Evolutionary conservation across 192 early-diverging fungal species (phyloP).

Genomic region (Rhizoclosmatium globosum): DNA sequence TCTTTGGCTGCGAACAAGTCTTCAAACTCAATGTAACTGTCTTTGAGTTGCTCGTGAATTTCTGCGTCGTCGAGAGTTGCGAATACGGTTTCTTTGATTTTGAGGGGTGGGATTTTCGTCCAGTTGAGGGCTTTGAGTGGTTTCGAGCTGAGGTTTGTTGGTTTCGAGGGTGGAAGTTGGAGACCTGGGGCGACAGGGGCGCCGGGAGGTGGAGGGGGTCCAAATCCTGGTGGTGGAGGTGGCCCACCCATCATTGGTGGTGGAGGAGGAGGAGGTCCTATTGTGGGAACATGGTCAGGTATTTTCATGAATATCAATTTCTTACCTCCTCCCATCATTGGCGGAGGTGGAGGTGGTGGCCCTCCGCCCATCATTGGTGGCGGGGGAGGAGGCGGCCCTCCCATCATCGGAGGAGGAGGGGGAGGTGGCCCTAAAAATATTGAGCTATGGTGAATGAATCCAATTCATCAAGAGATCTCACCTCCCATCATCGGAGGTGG

Average conservation of each 20-base stretch:
- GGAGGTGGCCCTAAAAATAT: conserved; percentile 32
- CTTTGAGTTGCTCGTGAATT: conserved; percentile 47
- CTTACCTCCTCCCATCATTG: conserved; percentile 10
- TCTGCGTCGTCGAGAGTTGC: conserved; percentile 52
- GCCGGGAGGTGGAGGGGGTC: conserved; percentile 36
- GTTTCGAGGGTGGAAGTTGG: conserved; percentile 44
- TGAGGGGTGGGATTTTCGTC: conserved; percentile 59
- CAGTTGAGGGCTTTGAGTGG: conserved; percentile 65
- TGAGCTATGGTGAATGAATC: background rate
- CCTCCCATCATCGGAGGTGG: conserved; percentile 35
- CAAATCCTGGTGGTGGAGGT: conserved; percentile 15
- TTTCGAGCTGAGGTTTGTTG: conserved; percentile 56
- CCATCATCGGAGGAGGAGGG: conserved; percentile 47
- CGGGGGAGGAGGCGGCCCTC: conserved; percentile 37
- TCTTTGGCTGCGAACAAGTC: conserved; percentile 60
- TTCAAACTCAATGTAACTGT: conserved; percentile 58
- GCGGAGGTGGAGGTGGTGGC: conserved; percentile 46
- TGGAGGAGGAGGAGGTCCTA: conserved; percentile 33
- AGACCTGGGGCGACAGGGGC: background rate
- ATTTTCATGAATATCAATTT: conserved; percentile 6
- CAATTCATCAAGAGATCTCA: background rate
- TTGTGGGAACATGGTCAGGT: background rate
- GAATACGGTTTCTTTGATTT: conserved; percentile 59
- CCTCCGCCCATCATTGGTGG: conserved; percentile 39
- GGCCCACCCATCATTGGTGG: conserved; percentile 36